These are phyloP conservation scores for Zygnema cylindricum DNA, from an alignment of 139 green algal species.

Conservation along the genomic window DNA sequence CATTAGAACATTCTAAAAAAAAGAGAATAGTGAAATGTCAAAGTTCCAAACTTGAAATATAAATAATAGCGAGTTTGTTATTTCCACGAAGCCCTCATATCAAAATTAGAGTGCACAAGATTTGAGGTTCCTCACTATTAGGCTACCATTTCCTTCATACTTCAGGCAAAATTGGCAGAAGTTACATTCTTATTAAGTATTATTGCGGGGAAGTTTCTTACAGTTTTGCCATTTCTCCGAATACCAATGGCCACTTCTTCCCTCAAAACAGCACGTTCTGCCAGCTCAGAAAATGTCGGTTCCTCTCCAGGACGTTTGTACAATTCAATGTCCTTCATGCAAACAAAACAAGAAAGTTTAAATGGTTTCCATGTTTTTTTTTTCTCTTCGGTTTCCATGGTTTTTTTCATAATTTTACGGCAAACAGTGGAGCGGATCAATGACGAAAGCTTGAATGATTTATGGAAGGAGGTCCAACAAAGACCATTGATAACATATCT, in stretches of 20 bases:
- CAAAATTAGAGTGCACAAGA: neutral
- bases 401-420: neutral
- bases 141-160: neutral
- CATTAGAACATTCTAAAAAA: conserved; percentile 4
- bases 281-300: conserved; percentile 45
- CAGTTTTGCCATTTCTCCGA: neutral
- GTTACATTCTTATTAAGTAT: no score
- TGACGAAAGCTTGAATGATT: neutral
- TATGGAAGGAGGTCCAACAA: neutral
- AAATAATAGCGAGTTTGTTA: no score
- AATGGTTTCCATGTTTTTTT: no score
- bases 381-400: no score
- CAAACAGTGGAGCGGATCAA: neutral
- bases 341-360: neutral
- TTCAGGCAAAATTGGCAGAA: neutral
- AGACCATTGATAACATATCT: conserved; percentile 7
- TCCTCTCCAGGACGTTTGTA: conserved; percentile 33
- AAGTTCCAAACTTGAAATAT: no score
- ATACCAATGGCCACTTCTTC: conserved; percentile 48
- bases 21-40: no score
- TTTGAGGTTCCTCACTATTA: neutral
- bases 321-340: conserved; percentile 11
- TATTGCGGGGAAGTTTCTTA: conserved; percentile 5
- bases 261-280: conserved; percentile 19
- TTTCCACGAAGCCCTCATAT: neutral